Base-by-base conservation (phyloP, 2,329 filamentous ascomycete species). In the Aspergillus awamori region DNA sequence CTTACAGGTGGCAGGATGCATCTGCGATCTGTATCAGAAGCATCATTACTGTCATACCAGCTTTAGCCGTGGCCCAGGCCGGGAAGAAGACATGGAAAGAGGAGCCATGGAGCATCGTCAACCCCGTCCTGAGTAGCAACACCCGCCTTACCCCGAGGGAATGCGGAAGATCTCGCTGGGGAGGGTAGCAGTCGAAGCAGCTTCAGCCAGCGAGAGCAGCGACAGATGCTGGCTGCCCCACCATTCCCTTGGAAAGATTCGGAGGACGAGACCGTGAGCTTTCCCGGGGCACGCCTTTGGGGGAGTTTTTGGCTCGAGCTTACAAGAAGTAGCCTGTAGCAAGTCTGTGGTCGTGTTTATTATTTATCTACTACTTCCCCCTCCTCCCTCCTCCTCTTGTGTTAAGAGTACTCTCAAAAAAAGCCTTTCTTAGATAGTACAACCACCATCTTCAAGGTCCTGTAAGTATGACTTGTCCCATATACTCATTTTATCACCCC, bases 131-230 rank as follows among this genome's bases (percentile, higher is more conserved):
- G 24, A 28, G 57, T 59, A 65, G 53, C 36, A 45, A 49, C 61
- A 65, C 63, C 68, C 69, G 69, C 68, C 63, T 72, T 65, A 64
- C 70, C 66, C 74, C 75, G 75, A 76, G 70, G 69, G 58, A 69
- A 64, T 59, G 57, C 75, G 74, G 75, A 64, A 76, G 74, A 77
- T 75, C 69, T 77, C 75, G 75, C 72, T 73, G 67, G 60, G 61
- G 56, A 65, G 59, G 51, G 59, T 58, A 57, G 59, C 65, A 61
- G 64, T 64, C 68, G 64, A 66, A 62, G 69, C 67, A 53, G 58
- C 53, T 24, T 69, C 69, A 68, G 58, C 69, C 70, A 72, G 69
- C 67, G 65, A 68, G 67, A 65, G 63, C 61, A 65, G 65, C 66
- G 63, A 67, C 65, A 69, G 59, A 62, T 61, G 56, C 61, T 64